phyloP scores from a whole-genome alignment of 306 rosid genomes.

The Styphnolobium japonicum region DNA sequence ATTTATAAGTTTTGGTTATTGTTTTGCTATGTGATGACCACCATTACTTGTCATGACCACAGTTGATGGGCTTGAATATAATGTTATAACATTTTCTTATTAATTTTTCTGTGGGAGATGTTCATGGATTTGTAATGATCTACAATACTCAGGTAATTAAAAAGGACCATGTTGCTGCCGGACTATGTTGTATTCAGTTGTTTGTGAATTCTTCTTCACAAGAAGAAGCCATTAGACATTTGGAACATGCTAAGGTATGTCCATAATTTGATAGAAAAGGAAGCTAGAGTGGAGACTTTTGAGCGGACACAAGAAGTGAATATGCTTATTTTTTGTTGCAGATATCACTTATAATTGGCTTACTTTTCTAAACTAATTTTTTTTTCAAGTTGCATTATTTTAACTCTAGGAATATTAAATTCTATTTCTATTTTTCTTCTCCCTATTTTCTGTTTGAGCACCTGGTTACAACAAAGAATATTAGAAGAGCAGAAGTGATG shows the following conservation, averaged over 20 bases:
- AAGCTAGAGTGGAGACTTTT: neutral
- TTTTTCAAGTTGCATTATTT: slow-evolving; percentile 3
- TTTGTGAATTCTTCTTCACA: slow-evolving; percentile 79
- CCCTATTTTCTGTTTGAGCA: neutral
- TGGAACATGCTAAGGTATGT: slow-evolving; percentile 92
- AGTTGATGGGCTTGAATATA: neutral
- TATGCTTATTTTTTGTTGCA: neutral
- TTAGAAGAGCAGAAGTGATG: neutral
- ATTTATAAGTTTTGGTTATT: neutral
- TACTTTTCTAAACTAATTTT: neutral
- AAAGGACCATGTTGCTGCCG: slow-evolving; percentile 93
- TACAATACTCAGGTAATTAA: slow-evolving; percentile 65
- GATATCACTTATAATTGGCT: neutral
- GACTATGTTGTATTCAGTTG: slow-evolving; percentile 96
- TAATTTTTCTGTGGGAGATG: neutral
- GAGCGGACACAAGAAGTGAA: neutral
- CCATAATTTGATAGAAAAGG: slow-evolving; percentile 17
- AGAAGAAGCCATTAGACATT: slow-evolving; percentile 92
- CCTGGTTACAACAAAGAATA: neutral
- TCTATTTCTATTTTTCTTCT: neutral
- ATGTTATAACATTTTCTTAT: neutral
- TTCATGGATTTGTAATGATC: slow-evolving; percentile 13
- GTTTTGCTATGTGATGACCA: neutral
- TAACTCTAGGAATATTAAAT: neutral
- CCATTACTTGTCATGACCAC: neutral